Evolutionary conservation across 345 rosid species (phyloP).

Genomic region (Garcia nutans): DNA sequence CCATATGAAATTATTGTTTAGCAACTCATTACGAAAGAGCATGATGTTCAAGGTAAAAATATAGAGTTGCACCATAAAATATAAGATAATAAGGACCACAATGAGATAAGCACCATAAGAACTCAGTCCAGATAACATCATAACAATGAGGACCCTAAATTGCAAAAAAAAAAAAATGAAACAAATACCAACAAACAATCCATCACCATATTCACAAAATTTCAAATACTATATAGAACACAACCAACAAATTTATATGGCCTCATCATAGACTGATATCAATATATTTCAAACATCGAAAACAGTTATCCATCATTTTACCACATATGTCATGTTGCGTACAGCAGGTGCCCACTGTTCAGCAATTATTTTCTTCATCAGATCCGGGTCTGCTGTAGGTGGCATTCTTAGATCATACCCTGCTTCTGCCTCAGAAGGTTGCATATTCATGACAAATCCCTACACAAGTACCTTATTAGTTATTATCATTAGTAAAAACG

Average conservation of each 20-base stretch:
- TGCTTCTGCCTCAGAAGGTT: constrained; percentile 93
- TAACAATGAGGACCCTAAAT: neutral
- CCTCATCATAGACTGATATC: neutral
- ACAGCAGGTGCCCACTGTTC: constrained; percentile 88
- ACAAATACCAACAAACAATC: neutral
- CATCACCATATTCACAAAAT: neutral
- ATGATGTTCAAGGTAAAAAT: too few species aligned
- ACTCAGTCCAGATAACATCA: neutral
- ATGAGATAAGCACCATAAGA: neutral
- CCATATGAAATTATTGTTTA: too few species aligned
- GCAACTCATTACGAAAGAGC: too few species aligned
- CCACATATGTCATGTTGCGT: constrained; percentile 73
- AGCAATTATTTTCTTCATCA: constrained; percentile 55
- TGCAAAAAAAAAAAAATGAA: neutral
- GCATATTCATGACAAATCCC: constrained; percentile 96
- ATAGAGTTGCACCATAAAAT: too few species aligned
- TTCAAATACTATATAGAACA: neutral
- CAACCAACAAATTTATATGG: neutral
- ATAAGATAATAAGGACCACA: too few species aligned
- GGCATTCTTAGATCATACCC: constrained; percentile 84
- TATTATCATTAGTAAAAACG: neutral
- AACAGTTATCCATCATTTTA: constrained; percentile 22
- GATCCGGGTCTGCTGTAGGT: constrained; percentile 67
- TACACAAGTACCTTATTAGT: constrained; percentile 19
- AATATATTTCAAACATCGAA: neutral